Evolutionary conservation across 805 yeast species (phyloP), one percentile per base, ranked within the genome.

Genomic region (Candida qinlingensis): DNA sequence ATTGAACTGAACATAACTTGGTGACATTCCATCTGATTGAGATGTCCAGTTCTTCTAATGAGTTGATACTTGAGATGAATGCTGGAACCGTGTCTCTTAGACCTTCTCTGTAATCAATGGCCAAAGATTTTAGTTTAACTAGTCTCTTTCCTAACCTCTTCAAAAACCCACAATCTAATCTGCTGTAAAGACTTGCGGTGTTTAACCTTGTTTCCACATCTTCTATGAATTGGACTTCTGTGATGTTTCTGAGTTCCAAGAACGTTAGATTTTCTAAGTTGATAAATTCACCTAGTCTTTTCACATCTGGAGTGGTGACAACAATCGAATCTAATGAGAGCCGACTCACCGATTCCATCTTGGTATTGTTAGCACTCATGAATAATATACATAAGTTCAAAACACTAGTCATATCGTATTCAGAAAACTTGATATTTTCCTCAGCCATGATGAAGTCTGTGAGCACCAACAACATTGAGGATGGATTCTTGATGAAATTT

Each of bases 61-160:
- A 41, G 1, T 59, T 46, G 6, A 72, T 41, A 1, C 36, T 6
- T 2, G 37, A 29, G 4, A 74, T 56, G 52, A 75, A 73, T 1
- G 50, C 54, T 1, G 72, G 72, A 0, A 73, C 71, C 1, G 71
- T 64, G 55, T 75, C 79, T n/a, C 64, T 54, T 12, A 62, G 43
- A 12, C 70, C 63, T 53, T 75, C 78, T 43, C 73, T 61, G 52
- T 63, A 69, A 49, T 76, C 79, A 5, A 76, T 53, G 12, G 59
- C 56, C 28, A 75, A 51, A 12, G 57, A 57, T 28, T 53, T 58
- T 36, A 74, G 50, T 8, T 47, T 57, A 1, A 26, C 48, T 27
- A 73, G 57, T 34, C 55, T 43, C 2, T 63, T 62, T 1, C 64
- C 64, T 3, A 71, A 46, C 10, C 47, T 41, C 6, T 45, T 44